phyloP scores from a whole-genome alignment of 192 early-diverging fungal genomes.

The Coemansia sp. region DNA sequence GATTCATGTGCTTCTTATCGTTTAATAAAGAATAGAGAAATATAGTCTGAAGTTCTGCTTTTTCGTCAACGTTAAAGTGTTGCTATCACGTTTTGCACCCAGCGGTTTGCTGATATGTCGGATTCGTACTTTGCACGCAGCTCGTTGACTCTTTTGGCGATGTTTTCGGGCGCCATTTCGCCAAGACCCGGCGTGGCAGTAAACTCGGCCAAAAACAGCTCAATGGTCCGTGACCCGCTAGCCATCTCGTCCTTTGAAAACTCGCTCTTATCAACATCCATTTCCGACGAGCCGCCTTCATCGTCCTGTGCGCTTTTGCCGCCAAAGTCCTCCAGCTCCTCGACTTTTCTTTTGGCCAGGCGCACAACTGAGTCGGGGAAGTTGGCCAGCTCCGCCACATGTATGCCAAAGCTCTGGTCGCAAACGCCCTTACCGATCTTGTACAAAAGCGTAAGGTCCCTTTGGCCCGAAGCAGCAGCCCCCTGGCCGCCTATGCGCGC shows the following conservation, averaged over 20 bases:
- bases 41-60: neutral
- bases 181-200: slow-evolving; percentile 33
- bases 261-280: slow-evolving; percentile 20
- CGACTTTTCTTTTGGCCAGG: slow-evolving; percentile 83
- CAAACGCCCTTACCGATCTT: slow-evolving; percentile 78
- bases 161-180: slow-evolving; percentile 39
- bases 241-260: slow-evolving; percentile 40
- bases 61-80: slow-evolving; percentile 23
- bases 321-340: slow-evolving; percentile 82
- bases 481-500: slow-evolving; percentile 56
- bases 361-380: slow-evolving; percentile 83
- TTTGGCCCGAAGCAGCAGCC: no score
- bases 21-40: neutral
- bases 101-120: slow-evolving; percentile 62
- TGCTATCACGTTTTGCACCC: slow-evolving; percentile 61
- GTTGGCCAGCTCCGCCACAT: slow-evolving; percentile 92
- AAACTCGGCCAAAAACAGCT: slow-evolving; percentile 60
- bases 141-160: slow-evolving; percentile 39
- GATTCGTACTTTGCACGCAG: slow-evolving; percentile 60
- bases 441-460: slow-evolving; percentile 87
- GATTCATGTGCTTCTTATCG: no score
- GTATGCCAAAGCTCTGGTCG: slow-evolving; percentile 98
- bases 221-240: slow-evolving; percentile 30
- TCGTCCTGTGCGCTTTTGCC: neutral
- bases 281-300: neutral